A percentile compares a stretch with the other conserved stretches of the same genome.
Evolutionary conservation across 179 eudicot species (phyloP).

Genomic region (Sideroxylon spinosum): DNA sequence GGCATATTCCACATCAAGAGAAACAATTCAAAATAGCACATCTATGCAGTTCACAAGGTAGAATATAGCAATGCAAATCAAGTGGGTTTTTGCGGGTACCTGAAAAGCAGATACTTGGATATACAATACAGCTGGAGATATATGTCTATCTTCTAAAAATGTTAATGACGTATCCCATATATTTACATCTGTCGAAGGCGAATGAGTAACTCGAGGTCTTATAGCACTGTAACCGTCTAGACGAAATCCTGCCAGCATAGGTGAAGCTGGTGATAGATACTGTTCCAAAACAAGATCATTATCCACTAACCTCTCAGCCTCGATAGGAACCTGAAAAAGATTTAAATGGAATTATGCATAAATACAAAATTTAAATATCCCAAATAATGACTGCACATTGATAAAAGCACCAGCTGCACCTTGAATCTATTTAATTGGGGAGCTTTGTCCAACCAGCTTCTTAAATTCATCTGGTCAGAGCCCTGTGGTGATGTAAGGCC

Average conservation of each 20-base stretch:
- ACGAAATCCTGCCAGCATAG: conserved; percentile 88
- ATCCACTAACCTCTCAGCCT: conserved; percentile 64
- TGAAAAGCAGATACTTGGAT: conserved; percentile 83
- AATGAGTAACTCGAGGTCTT: conserved; percentile 77
- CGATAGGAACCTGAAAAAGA: conserved; percentile 72
- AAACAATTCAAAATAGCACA: not conserved
- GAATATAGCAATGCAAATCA: not conserved
- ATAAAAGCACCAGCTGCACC: conserved; percentile 38
- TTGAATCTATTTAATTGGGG: conserved; percentile 84
- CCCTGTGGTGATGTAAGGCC: conserved; percentile 46
- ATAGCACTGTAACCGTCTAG: conserved; percentile 83
- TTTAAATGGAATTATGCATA: not conserved
- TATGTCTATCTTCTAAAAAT: conserved; percentile 68
- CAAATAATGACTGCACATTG: not conserved
- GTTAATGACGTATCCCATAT: conserved; percentile 33
- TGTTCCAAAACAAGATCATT: conserved; percentile 83
- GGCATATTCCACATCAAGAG: not conserved
- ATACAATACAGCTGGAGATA: conserved; percentile 64
- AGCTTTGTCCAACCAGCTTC: conserved; percentile 70
- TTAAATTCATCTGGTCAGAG: conserved; percentile 59
- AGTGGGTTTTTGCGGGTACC: conserved; percentile 36
- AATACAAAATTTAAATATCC: not conserved
- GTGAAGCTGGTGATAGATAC: conserved; percentile 71
- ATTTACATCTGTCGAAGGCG: conserved; percentile 55
- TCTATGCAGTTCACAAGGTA: not conserved